Evolutionary conservation across 2,329 filamentous ascomycete genomes (phyloP).

Genomic region (Alternaria ventricosa): DNA sequence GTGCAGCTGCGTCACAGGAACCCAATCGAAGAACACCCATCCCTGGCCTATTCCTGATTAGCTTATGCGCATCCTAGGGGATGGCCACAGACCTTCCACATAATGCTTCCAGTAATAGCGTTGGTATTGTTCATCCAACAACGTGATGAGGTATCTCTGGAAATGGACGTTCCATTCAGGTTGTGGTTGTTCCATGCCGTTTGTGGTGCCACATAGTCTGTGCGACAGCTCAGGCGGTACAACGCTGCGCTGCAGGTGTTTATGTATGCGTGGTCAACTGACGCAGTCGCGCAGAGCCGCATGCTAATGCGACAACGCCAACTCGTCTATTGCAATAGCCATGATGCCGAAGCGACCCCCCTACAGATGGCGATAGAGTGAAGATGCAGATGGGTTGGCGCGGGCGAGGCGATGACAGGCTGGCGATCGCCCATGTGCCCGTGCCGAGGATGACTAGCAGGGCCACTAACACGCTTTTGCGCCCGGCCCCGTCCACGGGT

Average conservation of each 20-base stretch:
- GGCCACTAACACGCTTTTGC: not conserved
- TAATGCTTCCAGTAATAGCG: not conserved
- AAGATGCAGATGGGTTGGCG: not conserved
- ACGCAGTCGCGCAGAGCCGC: not conserved
- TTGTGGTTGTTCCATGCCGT: not conserved
- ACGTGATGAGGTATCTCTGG: not conserved
- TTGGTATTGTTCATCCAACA: not conserved
- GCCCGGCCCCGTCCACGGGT: not conserved
- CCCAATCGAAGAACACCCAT: conserved; percentile 1
- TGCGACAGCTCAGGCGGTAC: not conserved
- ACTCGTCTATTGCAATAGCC: not conserved
- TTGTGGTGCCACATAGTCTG: not conserved
- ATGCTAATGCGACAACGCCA: not conserved
- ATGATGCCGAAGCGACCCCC: conserved; percentile 4
- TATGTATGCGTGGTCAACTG: not conserved
- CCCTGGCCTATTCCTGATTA: not conserved
- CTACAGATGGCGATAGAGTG: conserved; percentile 1
- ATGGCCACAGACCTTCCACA: not conserved
- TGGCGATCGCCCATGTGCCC: not conserved
- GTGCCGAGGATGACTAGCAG: not conserved
- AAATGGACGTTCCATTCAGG: not conserved
- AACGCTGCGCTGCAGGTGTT: not conserved
- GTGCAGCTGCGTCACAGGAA: not conserved
- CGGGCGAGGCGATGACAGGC: too few relatives aligned
- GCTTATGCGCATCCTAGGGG: too few relatives aligned